phyloP scores from a whole-genome alignment of 1,284 basidiomycete species.

The Vanrija pseudolonga region DNA sequence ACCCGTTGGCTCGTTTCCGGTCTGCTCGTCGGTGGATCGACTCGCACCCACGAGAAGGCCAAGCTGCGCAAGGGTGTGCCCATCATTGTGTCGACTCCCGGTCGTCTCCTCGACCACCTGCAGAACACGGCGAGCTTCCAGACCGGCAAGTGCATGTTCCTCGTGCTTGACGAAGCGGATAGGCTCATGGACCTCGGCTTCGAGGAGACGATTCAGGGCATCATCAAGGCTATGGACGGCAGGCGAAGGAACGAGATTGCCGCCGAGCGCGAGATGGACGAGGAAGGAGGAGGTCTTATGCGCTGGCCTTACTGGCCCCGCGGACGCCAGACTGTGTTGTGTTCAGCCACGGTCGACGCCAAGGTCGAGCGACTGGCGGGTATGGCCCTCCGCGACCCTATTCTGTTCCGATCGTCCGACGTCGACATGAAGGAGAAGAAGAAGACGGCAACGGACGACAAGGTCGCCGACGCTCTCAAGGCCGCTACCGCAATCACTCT shows the following conservation, averaged over 20 bases:
- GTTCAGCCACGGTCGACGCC: slow-evolving; percentile 93
- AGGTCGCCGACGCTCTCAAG: slow-evolving; percentile 24
- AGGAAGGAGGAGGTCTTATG: slow-evolving; percentile 54
- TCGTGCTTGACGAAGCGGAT: slow-evolving; percentile 96
- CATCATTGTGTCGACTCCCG: slow-evolving; percentile 67
- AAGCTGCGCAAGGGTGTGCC: slow-evolving; percentile 67
- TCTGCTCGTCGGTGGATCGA: slow-evolving; percentile 75
- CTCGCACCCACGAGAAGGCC: slow-evolving; percentile 69
- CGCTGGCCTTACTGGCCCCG: slow-evolving; percentile 64
- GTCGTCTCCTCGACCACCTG: slow-evolving; percentile 68
- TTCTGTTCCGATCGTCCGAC: slow-evolving; percentile 49
- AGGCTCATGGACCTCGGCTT: slow-evolving; percentile 70
- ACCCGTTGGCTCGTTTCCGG: slow-evolving; percentile 94
- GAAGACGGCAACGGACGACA: slow-evolving; percentile 10
- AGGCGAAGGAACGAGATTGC: slow-evolving; percentile 67
- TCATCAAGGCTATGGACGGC: slow-evolving; percentile 79
- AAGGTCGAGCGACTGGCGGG: slow-evolving; percentile 92
- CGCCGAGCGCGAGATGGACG: slow-evolving; percentile 63
- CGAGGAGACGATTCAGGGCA: slow-evolving; percentile 67
- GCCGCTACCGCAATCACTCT: slow-evolving; percentile 24
- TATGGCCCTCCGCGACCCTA: slow-evolving; percentile 60
- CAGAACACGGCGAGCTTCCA: slow-evolving; percentile 85
- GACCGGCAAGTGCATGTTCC: slow-evolving; percentile 88
- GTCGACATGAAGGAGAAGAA: slow-evolving; percentile 13
- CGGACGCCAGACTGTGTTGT: slow-evolving; percentile 77